Evolutionary conservation across 1,284 basidiomycete species (phyloP), one percentile per base, ranked within the genome.

Genomic region (Boletus mariae): DNA sequence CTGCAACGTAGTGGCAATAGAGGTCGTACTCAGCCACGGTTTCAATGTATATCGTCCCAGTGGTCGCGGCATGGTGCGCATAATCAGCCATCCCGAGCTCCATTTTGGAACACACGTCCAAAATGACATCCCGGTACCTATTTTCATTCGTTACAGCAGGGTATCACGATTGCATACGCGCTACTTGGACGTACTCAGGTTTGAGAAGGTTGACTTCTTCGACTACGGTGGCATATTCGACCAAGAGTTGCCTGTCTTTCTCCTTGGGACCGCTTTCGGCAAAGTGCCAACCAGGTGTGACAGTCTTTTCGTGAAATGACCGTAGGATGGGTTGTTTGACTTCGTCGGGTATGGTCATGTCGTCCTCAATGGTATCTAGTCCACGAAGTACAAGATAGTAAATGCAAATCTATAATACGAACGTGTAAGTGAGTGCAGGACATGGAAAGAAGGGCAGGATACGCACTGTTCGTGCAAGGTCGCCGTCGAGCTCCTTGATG

Each of bases 1-100:
- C 97, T 3, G 96, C 97, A 58, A 98, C 97, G 70, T 97, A 98
- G 73, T 99, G 96, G 70, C 97, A 99, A 75, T 99, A 99, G 11
- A 98, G 80, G 70, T 98, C 94, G 72, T 96, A 98, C 62, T 98
- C 94, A 44, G 82, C 76, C 57, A 92, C 74, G 10, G 85, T 84
- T 53, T 84, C 79, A 55, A 95, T 77, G 66, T 88, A 89, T 48
- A 87, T 80, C 42, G 80, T 75, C 48, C 82, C 79, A 4, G 84
- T 83, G 12, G 82, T 82, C 1, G 85, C 88, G 5, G 92, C 87
- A 61, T 87, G 84, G 65, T 93, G 89, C 2, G 91, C 85, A 68
- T 91, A 98, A 71, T 96, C 92, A 31, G 96, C 94, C 97, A 99
- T 98, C 17, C 96, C 96, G 1, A 74, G 80, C 53, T 88, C 89